Conservation (phyloP, 805 yeast species). For the Schwanniomyces vanrijiae region DNA sequence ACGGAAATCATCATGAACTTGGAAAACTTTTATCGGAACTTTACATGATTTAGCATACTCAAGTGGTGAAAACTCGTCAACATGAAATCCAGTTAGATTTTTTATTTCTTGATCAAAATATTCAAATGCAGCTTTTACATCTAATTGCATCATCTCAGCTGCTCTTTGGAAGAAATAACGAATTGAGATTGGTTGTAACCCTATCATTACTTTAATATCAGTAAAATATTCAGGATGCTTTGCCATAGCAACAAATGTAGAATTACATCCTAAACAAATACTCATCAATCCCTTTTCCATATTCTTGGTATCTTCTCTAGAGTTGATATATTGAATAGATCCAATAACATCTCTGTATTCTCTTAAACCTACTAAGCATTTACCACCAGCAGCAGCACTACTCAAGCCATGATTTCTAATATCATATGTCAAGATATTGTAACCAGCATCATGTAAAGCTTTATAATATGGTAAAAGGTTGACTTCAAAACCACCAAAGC, state of each 20-base stretch:
- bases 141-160: not conserved
- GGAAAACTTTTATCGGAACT: constrained; percentile 5
- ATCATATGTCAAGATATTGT: constrained; percentile 5
- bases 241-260: constrained; percentile 5
- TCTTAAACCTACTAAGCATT: not conserved
- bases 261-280: constrained; percentile 6
- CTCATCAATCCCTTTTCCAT: constrained; percentile 4
- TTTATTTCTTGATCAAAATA: not conserved
- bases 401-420: constrained; percentile 6
- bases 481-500: constrained; percentile 6
- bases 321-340: constrained; percentile 4
- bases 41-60: constrained; percentile 1
- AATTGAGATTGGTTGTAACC: constrained; percentile 5
- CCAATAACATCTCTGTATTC: constrained; percentile 9
- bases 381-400: constrained; percentile 5
- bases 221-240: constrained; percentile 5
- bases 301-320: constrained; percentile 5
- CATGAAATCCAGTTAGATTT: not conserved
- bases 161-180: constrained; percentile 1
- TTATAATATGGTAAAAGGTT: constrained; percentile 3
- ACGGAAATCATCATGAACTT: constrained; percentile 3
- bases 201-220: constrained; percentile 4
- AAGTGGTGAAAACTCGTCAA: constrained; percentile 3
- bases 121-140: not conserved
- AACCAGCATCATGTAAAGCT: constrained; percentile 6